phyloP scores from a whole-genome alignment of 1,284 basidiomycete species.

The Ganoderma sinense region DNA sequence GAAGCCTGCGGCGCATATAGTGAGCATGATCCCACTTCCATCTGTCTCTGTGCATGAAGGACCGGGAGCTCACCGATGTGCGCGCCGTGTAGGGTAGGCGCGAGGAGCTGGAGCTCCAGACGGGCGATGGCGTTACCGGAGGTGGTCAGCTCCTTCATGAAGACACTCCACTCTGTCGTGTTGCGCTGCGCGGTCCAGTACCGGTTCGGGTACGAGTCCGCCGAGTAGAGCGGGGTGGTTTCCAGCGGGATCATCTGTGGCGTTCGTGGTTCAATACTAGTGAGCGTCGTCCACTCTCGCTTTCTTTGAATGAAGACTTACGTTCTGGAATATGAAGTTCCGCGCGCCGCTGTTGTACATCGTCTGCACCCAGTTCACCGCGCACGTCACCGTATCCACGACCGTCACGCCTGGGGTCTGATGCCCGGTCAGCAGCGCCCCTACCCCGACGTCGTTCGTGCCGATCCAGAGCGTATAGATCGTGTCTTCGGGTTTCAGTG shows the following conservation, averaged over 20 bases:
- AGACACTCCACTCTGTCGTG: conserved; percentile 35
- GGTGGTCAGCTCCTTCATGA: conserved; percentile 43
- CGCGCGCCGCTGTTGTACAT: conserved; percentile 52
- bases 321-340: conserved; percentile 58
- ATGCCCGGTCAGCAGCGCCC: conserved; percentile 46
- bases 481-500: conserved; percentile 44
- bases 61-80: conserved; percentile 42
- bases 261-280: not conserved
- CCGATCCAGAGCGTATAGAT: conserved; percentile 60
- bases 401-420: conserved; percentile 47
- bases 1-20: conserved; percentile 41
- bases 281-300: conserved; percentile 1
- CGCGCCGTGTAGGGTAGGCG: conserved; percentile 40
- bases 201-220: conserved; percentile 37
- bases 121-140: conserved; percentile 43
- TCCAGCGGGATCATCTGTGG: conserved; percentile 44
- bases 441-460: conserved; percentile 54
- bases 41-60: too few relatives aligned
- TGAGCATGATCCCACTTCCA: not conserved
- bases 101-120: conserved; percentile 40
- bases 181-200: conserved; percentile 33
- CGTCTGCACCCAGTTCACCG: conserved; percentile 47
- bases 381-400: conserved; percentile 49
- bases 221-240: conserved; percentile 40
- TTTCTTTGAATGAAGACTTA: conserved; percentile 34